These are phyloP conservation scores for Phytophthora kernoviae DNA, from an alignment of 352 stramenopile species.

Conservation along the genomic window DNA sequence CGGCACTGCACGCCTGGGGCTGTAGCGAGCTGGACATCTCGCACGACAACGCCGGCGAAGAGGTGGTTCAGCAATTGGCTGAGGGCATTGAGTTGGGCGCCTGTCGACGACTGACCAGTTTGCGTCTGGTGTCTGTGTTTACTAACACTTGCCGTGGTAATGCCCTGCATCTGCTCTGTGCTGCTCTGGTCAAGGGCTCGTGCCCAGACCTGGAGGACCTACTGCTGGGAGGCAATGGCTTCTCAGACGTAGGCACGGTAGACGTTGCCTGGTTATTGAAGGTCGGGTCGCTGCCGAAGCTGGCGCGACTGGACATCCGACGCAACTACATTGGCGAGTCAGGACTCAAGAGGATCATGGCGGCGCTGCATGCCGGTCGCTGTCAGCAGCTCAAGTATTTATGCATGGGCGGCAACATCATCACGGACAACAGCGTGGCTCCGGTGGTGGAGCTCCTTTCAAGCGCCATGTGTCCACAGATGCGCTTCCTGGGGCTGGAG, in stretches of 20 bases:
- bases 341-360: conserved; percentile 76
- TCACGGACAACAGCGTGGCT: conserved; percentile 81
- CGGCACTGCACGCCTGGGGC: conserved; percentile 74
- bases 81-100: conserved; percentile 68
- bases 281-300: conserved; percentile 64
- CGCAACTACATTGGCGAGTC: conserved; percentile 86
- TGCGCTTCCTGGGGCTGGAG: conserved; percentile 81
- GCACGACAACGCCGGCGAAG: conserved; percentile 73
- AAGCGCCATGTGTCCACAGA: conserved; percentile 65
- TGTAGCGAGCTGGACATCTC: conserved; percentile 82
- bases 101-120: conserved; percentile 53
- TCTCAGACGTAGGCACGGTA: conserved; percentile 76
- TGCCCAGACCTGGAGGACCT: conserved; percentile 70
- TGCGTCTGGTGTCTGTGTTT: conserved; percentile 79
- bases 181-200: conserved; percentile 66
- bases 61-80: conserved; percentile 68
- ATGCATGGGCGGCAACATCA: conserved; percentile 87
- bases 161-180: conserved; percentile 66
- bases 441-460: conserved; percentile 69
- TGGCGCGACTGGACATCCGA: conserved; percentile 72
- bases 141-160: conserved; percentile 82
- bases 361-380: conserved; percentile 48
- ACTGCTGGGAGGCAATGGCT: conserved; percentile 73
- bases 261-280: conserved; percentile 77
- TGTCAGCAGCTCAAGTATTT: conserved; percentile 78